Evolutionary conservation across 106 monocot genomes (phyloP).

Genomic region (Dendrobium huoshanense): DNA sequence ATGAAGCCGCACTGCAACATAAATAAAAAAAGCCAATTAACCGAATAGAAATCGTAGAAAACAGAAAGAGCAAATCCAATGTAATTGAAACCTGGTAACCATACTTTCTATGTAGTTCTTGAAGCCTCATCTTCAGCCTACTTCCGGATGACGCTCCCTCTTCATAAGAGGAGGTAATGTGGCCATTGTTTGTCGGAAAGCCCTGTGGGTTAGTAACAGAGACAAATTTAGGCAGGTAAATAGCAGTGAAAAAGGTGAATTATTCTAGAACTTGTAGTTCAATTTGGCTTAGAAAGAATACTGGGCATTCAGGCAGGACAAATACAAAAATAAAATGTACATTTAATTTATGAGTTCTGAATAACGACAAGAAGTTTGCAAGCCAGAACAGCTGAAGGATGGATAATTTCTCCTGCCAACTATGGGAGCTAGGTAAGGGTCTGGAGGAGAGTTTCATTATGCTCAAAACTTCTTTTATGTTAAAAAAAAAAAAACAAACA

Average conservation of each 20-base stretch:
- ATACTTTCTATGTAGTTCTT: conserved; percentile 71
- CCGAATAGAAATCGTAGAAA: neutral
- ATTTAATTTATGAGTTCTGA: too few relatives aligned
- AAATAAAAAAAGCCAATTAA: neutral
- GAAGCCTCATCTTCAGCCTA: conserved; percentile 75
- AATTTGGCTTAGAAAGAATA: too few relatives aligned
- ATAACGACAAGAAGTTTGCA: too few relatives aligned
- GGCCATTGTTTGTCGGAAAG: conserved; percentile 59
- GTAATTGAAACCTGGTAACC: neutral
- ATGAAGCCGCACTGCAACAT: conserved; percentile 63
- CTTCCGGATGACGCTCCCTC: conserved; percentile 79
- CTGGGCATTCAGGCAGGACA: too few relatives aligned
- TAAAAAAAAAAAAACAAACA: too few relatives aligned
- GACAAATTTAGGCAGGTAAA: neutral
- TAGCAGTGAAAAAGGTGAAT: neutral
- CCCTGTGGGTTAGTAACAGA: conserved; percentile 20
- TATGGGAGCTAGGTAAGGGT: too few relatives aligned
- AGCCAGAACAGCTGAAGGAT: too few relatives aligned
- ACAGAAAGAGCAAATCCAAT: neutral
- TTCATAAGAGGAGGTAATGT: conserved; percentile 54
- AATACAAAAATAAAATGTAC: too few relatives aligned
- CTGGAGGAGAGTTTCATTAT: too few relatives aligned
- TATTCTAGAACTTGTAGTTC: too few relatives aligned
- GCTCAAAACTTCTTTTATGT: too few relatives aligned
- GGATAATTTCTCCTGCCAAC: too few relatives aligned